Evolutionary conservation across 2,329 filamentous ascomycete genomes (phyloP).

Genomic region (Epichloe baconii): DNA sequence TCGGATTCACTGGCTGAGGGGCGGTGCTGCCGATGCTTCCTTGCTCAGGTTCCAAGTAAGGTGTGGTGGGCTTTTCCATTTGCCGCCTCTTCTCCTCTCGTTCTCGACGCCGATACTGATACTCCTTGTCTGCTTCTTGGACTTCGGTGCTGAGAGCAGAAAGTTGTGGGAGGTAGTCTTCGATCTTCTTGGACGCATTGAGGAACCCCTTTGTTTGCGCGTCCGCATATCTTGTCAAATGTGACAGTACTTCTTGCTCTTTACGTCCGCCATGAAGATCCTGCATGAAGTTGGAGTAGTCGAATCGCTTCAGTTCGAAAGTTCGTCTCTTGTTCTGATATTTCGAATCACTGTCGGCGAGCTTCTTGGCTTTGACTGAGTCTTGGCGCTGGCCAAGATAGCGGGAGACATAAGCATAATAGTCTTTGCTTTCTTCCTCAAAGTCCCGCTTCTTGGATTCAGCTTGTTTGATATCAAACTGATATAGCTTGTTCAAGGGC

Average conservation of each 20-base stretch:
- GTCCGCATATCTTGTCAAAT: constrained; percentile 88
- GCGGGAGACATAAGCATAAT: constrained; percentile 86
- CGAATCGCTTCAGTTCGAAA: constrained; percentile 94
- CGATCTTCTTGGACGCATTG: constrained; percentile 72
- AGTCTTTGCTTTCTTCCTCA: constrained; percentile 97
- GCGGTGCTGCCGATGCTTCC: constrained; percentile 27
- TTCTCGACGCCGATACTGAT: constrained; percentile 88
- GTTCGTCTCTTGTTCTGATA: constrained; percentile 88
- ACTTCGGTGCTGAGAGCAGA: constrained; percentile 83
- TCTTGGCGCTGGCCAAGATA: constrained; percentile 96
- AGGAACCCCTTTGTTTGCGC: constrained; percentile 77
- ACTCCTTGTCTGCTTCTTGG: constrained; percentile 89
- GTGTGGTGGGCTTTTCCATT: constrained; percentile 74
- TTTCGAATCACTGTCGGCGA: constrained; percentile 86
- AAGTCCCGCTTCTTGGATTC: constrained; percentile 96
- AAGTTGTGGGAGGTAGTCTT: constrained; percentile 73
- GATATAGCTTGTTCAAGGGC: constrained; percentile 81
- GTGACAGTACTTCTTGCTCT: constrained; percentile 90
- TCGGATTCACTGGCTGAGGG: constrained; percentile 21
- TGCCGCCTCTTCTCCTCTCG: constrained; percentile 85
- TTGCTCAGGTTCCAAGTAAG: constrained; percentile 57
- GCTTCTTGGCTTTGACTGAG: constrained; percentile 93
- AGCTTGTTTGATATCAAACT: constrained; percentile 92
- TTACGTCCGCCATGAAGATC: constrained; percentile 98
- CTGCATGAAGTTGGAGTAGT: constrained; percentile 98